Evolutionary conservation across 2,329 filamentous ascomycete genomes (phyloP), one percentile per base, ranked within the genome.

Genomic region (Diaporthe batatas): DNA sequence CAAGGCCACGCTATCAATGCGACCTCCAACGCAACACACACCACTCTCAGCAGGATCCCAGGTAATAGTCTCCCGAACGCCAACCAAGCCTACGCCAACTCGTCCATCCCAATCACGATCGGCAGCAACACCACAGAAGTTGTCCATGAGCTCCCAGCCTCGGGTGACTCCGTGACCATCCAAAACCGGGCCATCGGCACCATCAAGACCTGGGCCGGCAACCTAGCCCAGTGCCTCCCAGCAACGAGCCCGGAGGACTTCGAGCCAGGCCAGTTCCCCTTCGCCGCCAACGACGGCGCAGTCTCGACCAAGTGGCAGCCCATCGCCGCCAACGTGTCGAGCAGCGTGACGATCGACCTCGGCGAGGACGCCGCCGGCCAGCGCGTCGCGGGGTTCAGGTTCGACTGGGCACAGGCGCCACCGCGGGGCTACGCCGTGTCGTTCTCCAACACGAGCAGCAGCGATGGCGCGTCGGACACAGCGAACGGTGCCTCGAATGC

Each of bases 181-280:
- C 81, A 83, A 0, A 93, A 93, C 77, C 87, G 91, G 11, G 84
- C 86, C 25, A 86, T 88, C 71, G 88, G 87, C 73, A 82, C 86
- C 29, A 84, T 84, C 18, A 82, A 85, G 42, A 92, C 91, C 0
- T 81, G 88, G 2, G 77, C 84, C 0, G 87, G 87, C 11, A 93
- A 94, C 78, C 83, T 93, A 36, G 85, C 89, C 0, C 92, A 94
- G 81, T 94, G 92, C 79, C 85, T 84, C 5, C 85, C 89, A 1
- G 87, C 87, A 0, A 79, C 79, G 21, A 89, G 87, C 1, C 79
- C 82, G 0, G 79, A 86, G 51, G 78, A 79, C 2, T 89, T 86
- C 77, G 82, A 86, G 34, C 88, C 90, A 0, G 92, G 92, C 18
- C 92, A 94, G 80, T 93, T 94, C 82, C 91, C 92, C 1, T 84